Conservation (phyloP, 441 rosid genomes). For the Adansonia grandidieri region DNA sequence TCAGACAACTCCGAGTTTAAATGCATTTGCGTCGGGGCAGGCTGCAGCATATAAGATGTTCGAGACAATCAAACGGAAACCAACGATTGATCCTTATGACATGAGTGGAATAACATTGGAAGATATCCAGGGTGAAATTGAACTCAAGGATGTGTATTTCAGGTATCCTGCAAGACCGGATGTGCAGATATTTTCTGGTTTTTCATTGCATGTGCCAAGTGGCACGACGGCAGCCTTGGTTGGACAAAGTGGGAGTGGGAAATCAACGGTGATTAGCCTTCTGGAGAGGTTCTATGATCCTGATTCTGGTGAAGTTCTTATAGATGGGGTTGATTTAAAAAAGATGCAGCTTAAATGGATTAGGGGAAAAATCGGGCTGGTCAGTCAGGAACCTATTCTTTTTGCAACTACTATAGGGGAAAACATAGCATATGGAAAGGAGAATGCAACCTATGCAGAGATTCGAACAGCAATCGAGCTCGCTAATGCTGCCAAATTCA, state of each 20-base stretch:
- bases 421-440: slow-evolving; percentile 78
- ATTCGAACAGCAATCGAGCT: slow-evolving; percentile 62
- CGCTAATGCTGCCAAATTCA: slow-evolving; percentile 77
- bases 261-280: slow-evolving; percentile 66
- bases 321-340: slow-evolving; percentile 60
- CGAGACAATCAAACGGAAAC: slow-evolving; percentile 62
- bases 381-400: slow-evolving; percentile 76
- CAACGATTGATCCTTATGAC: slow-evolving; percentile 64
- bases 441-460: slow-evolving; percentile 57
- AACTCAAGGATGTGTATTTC: slow-evolving; percentile 55
- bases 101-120: slow-evolving; percentile 52
- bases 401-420: slow-evolving; percentile 66
- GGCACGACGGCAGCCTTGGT: slow-evolving; percentile 78
- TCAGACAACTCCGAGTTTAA: slow-evolving; percentile 66
- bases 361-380: slow-evolving; percentile 69
- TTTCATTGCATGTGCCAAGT: slow-evolving; percentile 55
- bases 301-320: slow-evolving; percentile 65
- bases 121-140: slow-evolving; percentile 55
- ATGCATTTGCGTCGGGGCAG: slow-evolving; percentile 67
- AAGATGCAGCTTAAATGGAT: slow-evolving; percentile 67
- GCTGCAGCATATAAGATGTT: slow-evolving; percentile 82
- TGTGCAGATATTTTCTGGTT: slow-evolving; percentile 59
- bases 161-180: slow-evolving; percentile 65
- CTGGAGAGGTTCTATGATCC: slow-evolving; percentile 75
- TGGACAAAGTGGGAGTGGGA: slow-evolving; percentile 86